phyloP scores from a whole-genome alignment of 176 grass and related monocot species.

The Tillandsia fasciculata region DNA sequence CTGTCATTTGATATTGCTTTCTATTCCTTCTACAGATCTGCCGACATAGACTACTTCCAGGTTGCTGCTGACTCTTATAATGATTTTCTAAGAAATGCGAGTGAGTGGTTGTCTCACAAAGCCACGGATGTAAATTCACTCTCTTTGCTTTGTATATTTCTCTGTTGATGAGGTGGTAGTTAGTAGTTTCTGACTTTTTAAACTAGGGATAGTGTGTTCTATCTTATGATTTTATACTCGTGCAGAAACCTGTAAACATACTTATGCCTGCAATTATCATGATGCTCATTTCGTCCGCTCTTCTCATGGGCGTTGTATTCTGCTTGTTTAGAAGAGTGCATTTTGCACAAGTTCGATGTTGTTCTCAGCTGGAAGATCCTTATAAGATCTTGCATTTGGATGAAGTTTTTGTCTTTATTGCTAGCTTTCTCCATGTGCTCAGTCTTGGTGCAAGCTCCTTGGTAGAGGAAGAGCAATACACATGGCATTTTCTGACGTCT shows the following conservation, averaged over 20 bases:
- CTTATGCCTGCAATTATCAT: conserved; percentile 53
- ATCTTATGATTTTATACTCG: conserved; percentile 7
- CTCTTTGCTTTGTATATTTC: neutral
- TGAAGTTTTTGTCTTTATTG: conserved; percentile 63
- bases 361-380: conserved; percentile 9
- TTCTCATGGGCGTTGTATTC: conserved; percentile 29
- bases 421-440: conserved; percentile 44
- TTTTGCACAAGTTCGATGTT: conserved; percentile 13
- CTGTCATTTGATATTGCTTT: conserved; percentile 11
- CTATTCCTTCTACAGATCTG: conserved; percentile 32
- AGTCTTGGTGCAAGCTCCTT: conserved; percentile 86
- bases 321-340: conserved; percentile 25
- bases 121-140: conserved; percentile 73
- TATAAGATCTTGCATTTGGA: conserved; percentile 38
- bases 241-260: conserved; percentile 82
- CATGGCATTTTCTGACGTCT: conserved; percentile 81
- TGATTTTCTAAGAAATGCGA: conserved; percentile 70
- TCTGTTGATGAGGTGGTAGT: conserved; percentile 1
- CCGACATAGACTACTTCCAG: conserved; percentile 24
- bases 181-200: conserved; percentile 1
- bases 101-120: conserved; percentile 94
- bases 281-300: conserved; percentile 62
- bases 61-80: conserved; percentile 44
- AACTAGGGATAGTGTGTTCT: neutral
- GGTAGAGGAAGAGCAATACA: conserved; percentile 99